These are phyloP conservation scores for Candida easanensis DNA, from an alignment of 805 yeast genomes.

Conservation along the genomic window DNA sequence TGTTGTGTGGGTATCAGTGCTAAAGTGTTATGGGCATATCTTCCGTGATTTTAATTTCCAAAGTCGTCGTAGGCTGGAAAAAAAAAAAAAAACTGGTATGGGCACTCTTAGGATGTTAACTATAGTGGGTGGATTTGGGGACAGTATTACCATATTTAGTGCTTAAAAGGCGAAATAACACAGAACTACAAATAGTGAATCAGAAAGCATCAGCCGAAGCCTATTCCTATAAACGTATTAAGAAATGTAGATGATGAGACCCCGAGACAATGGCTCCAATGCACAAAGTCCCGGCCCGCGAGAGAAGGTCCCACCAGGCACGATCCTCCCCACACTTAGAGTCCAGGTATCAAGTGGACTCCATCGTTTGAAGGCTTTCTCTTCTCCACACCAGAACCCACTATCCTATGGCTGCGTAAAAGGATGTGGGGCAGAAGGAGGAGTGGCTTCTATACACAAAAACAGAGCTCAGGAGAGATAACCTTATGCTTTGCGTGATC, in stretches of 20 bases:
- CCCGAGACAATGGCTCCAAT: conserved; percentile 1
- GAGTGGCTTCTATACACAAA: conserved; percentile 38
- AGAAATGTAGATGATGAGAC: conserved; percentile 8
- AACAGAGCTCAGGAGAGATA: conserved; percentile 1
- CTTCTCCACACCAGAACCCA: conserved; percentile 68
- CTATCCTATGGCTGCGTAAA: conserved; percentile 41
- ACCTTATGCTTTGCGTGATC: conserved; percentile 1
- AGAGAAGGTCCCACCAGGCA: conserved; percentile 27
- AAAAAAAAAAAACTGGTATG: no score
- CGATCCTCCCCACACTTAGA: conserved; percentile 41
- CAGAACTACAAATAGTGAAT: no score
- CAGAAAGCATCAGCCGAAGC: no score
- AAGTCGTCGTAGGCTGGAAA: no score
- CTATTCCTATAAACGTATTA: no score
- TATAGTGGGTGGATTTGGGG: no score
- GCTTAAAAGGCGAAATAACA: no score
- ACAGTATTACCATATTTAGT: no score
- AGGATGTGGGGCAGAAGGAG: conserved; percentile 63
- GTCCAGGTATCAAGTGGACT: conserved; percentile 19
- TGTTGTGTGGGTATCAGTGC: no score
- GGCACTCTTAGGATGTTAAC: no score
- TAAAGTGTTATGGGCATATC: no score
- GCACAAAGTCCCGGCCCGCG: conserved; percentile 5
- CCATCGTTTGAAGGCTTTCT: conserved; percentile 40
- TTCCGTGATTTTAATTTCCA: no score